phyloP scores from a whole-genome alignment of 441 rosid species.

The Pelargonium myrrhifolium region DNA sequence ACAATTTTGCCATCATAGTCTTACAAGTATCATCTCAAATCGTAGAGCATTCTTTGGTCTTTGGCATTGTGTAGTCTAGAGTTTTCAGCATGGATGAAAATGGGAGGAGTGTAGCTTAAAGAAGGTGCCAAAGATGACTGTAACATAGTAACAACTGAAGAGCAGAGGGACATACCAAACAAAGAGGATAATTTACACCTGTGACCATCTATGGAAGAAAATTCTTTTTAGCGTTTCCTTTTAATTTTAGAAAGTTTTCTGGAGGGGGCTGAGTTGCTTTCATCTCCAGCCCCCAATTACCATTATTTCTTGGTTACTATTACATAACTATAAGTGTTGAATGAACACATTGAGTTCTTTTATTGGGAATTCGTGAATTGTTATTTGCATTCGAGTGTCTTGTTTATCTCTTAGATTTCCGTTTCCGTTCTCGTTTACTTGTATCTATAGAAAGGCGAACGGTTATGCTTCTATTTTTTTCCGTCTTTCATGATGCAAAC shows the following conservation, averaged over 20 bases:
- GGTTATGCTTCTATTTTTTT: not conserved
- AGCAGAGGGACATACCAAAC: slow-evolving; percentile 17
- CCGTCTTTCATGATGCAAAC: not conserved
- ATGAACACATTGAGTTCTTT: slow-evolving; percentile 20
- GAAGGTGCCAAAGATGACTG: slow-evolving; percentile 28
- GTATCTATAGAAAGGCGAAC: not conserved
- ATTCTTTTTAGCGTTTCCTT: no score
- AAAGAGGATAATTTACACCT: slow-evolving; percentile 14
- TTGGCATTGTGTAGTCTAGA: slow-evolving; percentile 22
- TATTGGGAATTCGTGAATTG: slow-evolving; percentile 12
- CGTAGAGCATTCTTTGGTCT: slow-evolving; percentile 34
- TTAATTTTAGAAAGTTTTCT: slow-evolving; percentile 12
- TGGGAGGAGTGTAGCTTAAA: slow-evolving; percentile 16
- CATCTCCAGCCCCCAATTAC: slow-evolving; percentile 9
- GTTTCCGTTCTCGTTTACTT: not conserved
- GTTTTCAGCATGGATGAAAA: slow-evolving; percentile 11
- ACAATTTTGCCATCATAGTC: slow-evolving; percentile 20
- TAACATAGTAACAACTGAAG: slow-evolving; percentile 30
- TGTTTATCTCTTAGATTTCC: not conserved
- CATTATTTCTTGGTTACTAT: slow-evolving; percentile 19
- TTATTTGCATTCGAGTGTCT: not conserved
- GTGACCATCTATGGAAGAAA: slow-evolving; percentile 19
- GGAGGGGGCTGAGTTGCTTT: slow-evolving; percentile 15
- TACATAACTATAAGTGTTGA: slow-evolving; percentile 17
- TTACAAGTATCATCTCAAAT: slow-evolving; percentile 18